Evolutionary conservation across 2,329 filamentous ascomycete species (phyloP).

Genomic region (Zopfia rhizophila): DNA sequence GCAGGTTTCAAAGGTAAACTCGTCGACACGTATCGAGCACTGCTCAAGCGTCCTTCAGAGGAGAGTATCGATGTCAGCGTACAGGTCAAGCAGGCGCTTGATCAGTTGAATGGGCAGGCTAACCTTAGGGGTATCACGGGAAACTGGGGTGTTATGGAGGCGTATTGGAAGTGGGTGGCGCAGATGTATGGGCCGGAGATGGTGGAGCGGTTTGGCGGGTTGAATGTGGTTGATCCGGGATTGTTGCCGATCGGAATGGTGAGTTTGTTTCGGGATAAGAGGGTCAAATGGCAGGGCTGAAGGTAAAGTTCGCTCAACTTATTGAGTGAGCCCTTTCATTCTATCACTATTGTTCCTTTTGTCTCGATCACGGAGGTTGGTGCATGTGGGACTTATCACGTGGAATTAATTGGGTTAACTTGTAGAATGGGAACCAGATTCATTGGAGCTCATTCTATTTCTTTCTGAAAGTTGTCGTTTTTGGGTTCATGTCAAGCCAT

Average conservation of each 20-base stretch:
- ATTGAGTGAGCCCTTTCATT: no score
- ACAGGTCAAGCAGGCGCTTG: constrained; percentile 33
- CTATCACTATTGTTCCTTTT: no score
- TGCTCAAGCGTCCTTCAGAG: constrained; percentile 35
- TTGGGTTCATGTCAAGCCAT: no score
- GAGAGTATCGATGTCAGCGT: constrained; percentile 30
- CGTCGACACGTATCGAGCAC: constrained; percentile 21
- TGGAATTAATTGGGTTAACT: no score
- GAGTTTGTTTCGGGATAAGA: constrained; percentile 43
- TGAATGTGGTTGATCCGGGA: constrained; percentile 46
- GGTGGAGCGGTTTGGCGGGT: constrained; percentile 43
- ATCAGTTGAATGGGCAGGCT: constrained; percentile 28
- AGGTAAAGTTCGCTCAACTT: no score
- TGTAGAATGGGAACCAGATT: no score
- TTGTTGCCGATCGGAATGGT: constrained; percentile 51
- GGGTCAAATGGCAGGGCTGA: constrained; percentile 47
- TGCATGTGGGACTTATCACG: no score
- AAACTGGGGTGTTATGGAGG: constrained; percentile 40
- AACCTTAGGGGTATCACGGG: constrained; percentile 36
- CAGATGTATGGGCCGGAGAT: constrained; percentile 51
- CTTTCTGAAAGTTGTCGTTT: no score
- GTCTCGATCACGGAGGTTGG: no score
- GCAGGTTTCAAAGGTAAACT: constrained; percentile 22
- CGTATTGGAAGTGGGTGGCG: constrained; percentile 51
- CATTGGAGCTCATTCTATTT: no score